These are phyloP conservation scores for Saccharomycopsis capsularis DNA, from an alignment of 805 yeast genomes.

Conservation along the genomic window DNA sequence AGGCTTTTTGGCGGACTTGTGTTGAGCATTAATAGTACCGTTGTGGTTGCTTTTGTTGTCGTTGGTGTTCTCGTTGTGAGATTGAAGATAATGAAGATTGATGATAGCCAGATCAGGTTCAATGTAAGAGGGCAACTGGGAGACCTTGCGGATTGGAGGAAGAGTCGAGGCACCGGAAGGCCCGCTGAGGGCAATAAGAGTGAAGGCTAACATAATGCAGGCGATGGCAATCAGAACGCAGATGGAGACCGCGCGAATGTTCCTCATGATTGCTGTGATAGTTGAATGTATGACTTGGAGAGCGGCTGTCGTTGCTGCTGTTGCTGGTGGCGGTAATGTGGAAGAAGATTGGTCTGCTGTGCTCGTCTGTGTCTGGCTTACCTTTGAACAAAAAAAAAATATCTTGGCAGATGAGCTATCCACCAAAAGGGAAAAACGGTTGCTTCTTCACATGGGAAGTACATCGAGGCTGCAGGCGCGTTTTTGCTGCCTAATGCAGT, in stretches of 20 bases:
- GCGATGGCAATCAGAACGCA: neutral
- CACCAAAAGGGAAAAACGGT: neutral
- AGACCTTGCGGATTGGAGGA: conserved; percentile 2
- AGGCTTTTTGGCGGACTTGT: conserved; percentile 10
- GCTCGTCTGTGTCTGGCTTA: no score
- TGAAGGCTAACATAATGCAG: neutral
- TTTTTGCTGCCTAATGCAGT: no score
- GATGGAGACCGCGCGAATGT: no score
- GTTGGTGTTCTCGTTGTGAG: neutral
- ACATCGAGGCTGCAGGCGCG: no score
- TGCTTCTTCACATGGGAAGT: neutral
- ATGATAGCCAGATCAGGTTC: conserved; percentile 1
- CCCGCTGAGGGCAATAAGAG: neutral
- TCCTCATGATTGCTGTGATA: no score
- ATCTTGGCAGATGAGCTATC: neutral
- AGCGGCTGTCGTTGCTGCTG: no score
- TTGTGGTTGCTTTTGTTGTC: neutral
- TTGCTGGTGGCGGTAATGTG: no score
- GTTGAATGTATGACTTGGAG: no score
- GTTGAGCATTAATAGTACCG: neutral
- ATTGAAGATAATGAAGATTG: no score
- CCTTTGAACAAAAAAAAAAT: neutral
- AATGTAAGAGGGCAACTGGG: neutral
- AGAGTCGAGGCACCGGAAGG: neutral
- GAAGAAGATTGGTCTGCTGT: no score